Percentiles rank a stretch among this genome's conserved stretches.
Evolutionary conservation across 768 basidiomycete genomes (phyloP).

Genomic region (Hemileccinum impolitum): DNA sequence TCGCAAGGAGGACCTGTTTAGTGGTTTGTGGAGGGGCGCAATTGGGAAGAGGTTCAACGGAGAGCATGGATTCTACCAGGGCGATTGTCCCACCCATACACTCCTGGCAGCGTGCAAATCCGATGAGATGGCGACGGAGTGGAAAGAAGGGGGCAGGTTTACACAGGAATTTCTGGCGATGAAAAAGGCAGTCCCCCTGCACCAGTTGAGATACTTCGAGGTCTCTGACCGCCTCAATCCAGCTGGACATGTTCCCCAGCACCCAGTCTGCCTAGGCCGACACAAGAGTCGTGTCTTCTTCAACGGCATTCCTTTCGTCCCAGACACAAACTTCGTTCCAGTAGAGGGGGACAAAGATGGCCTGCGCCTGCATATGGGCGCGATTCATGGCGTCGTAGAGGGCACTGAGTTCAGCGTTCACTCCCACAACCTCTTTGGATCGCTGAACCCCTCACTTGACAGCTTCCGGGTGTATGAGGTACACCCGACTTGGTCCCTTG

Average conservation of each 20-base stretch:
- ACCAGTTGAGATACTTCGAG: conserved; percentile 48
- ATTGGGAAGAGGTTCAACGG: conserved; percentile 35
- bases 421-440: conserved; percentile 57
- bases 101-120: conserved; percentile 56
- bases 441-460: conserved; percentile 52
- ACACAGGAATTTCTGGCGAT: conserved; percentile 53
- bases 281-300: conserved; percentile 52
- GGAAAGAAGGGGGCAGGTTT: conserved; percentile 61
- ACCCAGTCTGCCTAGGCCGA: conserved; percentile 48
- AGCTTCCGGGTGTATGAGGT: conserved; percentile 50
- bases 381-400: conserved; percentile 59
- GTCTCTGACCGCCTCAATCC: conserved; percentile 44
- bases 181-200: conserved; percentile 45
- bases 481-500: conserved; percentile 57
- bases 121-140: conserved; percentile 55
- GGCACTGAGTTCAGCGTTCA: conserved; percentile 63
- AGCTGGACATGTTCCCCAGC: conserved; percentile 38
- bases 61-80: conserved; percentile 45
- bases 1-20: conserved; percentile 50
- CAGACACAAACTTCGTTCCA: conserved; percentile 46
- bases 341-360: conserved; percentile 38
- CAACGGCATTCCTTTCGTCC: conserved; percentile 51
- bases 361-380: conserved; percentile 54
- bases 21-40: conserved; percentile 52
- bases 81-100: conserved; percentile 41